Percentiles rank a stretch among this genome's conserved stretches.
Conservation (phyloP, 1,284 basidiomycete genomes). For the Ustilago esculenta region DNA sequence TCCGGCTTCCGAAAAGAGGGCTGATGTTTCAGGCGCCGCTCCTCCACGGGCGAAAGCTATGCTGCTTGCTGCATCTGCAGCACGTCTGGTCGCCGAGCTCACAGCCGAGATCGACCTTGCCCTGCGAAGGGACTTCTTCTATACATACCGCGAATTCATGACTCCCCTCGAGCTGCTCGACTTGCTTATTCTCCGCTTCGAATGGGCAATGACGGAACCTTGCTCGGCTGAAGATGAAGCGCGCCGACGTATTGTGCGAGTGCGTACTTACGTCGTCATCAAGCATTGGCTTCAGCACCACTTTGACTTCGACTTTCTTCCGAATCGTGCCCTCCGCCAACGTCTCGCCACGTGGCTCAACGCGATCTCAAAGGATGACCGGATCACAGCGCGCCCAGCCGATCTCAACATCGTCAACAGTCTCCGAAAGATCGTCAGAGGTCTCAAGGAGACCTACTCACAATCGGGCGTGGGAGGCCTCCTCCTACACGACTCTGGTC, state of each 20-base stretch:
- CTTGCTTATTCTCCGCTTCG: constrained; percentile 56
- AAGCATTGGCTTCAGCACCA: constrained; percentile 60
- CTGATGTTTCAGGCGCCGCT: neutral
- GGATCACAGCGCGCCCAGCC: constrained; percentile 27
- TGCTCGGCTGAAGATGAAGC: constrained; percentile 49
- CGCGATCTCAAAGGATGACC: constrained; percentile 34
- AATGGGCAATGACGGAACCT: constrained; percentile 53
- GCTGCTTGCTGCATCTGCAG: constrained; percentile 52
- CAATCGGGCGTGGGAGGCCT: constrained; percentile 50
- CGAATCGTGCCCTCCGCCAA: constrained; percentile 47
- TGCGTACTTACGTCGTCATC: constrained; percentile 60
- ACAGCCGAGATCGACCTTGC: constrained; percentile 59
- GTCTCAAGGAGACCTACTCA: constrained; percentile 55
- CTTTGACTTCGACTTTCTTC: constrained; percentile 60
- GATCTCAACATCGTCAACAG: constrained; percentile 53
- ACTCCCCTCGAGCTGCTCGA: constrained; percentile 45
- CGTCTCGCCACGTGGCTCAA: constrained; percentile 58
- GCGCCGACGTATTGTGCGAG: constrained; percentile 55
- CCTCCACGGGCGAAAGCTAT: constrained; percentile 12
- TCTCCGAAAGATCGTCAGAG: constrained; percentile 52
- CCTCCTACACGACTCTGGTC: constrained; percentile 40
- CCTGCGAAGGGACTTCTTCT: constrained; percentile 59
- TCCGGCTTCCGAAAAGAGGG: constrained; percentile 9
- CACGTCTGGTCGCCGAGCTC: constrained; percentile 58
- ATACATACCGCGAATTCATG: constrained; percentile 58